phyloP scores from a whole-genome alignment of 345 rosid species.

The Erysimum cheiranthoides region DNA sequence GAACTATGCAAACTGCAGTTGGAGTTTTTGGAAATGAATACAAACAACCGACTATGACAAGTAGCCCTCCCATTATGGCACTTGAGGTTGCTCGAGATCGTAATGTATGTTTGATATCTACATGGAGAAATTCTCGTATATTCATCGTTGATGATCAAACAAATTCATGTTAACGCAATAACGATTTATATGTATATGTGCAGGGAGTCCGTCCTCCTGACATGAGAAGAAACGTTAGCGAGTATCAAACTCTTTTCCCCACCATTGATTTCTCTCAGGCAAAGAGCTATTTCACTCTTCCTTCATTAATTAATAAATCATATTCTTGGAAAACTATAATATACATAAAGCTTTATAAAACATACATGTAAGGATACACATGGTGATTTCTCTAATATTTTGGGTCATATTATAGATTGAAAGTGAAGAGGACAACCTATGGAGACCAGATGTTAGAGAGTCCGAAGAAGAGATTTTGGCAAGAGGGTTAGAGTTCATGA shows the following conservation, averaged over 20 bases:
- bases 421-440: constrained; percentile 47
- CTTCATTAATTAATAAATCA: not conserved
- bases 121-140: not conserved
- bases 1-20: constrained; percentile 83
- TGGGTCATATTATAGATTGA: constrained; percentile 40
- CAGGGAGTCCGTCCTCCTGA: constrained; percentile 87
- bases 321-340: constrained; percentile 5
- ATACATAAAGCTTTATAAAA: not conserved
- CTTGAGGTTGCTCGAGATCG: constrained; percentile 80
- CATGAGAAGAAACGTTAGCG: constrained; percentile 65
- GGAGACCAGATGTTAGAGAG: constrained; percentile 48
- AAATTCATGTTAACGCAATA: not conserved
- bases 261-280: constrained; percentile 73
- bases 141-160: not conserved
- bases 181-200: constrained; percentile 7
- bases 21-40: constrained; percentile 63
- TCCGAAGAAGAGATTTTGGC: constrained; percentile 46
- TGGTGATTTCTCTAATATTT: constrained; percentile 13
- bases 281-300: constrained; percentile 33
- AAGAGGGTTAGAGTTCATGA: constrained; percentile 49
- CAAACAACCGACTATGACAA: constrained; percentile 26
- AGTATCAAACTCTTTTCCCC: constrained; percentile 62
- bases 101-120: constrained; percentile 51
- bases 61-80: constrained; percentile 65
- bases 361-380: not conserved